Percentiles rank a stretch among this genome's conserved stretches.
Conservation (phyloP, 306 rosid species). For the Begonia loranthoides region DNA sequence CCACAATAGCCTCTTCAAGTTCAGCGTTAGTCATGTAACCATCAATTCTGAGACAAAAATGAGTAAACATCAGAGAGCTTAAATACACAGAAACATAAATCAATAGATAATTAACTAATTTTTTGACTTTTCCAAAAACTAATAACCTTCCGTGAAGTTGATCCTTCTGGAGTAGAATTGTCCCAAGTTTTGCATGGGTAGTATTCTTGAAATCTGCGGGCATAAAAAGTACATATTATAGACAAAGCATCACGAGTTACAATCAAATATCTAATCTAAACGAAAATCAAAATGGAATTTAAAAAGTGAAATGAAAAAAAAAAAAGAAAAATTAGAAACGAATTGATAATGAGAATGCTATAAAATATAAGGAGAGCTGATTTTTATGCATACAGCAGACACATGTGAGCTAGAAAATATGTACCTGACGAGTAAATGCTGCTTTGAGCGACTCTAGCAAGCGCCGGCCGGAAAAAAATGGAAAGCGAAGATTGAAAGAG, state of each 20-base stretch:
- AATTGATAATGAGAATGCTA: too few species aligned
- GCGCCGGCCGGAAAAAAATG: slow-evolving; percentile 17
- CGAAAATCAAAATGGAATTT: too few species aligned
- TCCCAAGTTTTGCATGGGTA: slow-evolving; percentile 22
- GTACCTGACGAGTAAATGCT: slow-evolving; percentile 33
- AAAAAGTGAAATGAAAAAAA: too few species aligned
- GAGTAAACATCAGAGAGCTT: background rate
- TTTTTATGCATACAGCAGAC: background rate
- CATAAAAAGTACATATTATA: background rate
- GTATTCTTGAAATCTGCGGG: slow-evolving; percentile 2
- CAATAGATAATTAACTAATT: background rate
- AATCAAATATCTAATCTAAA: too few species aligned
- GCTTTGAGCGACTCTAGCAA: slow-evolving; percentile 35
- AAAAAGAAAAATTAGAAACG: too few species aligned
- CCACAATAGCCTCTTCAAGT: slow-evolving; percentile 55
- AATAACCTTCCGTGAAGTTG: slow-evolving; percentile 28
- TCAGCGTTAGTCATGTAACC: slow-evolving; percentile 81
- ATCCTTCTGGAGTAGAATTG: slow-evolving; percentile 38
- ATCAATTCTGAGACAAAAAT: slow-evolving; percentile 21
- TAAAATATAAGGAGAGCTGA: background rate
- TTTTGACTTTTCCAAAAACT: slow-evolving; percentile 5
- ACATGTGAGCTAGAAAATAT: slow-evolving; percentile 4
- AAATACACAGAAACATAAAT: slow-evolving; percentile 8
- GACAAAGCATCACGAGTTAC: background rate
- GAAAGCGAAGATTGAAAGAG: slow-evolving; percentile 8